These are phyloP conservation scores for Candida smagusa DNA, from an alignment of 1,139 yeast species.

Conservation along the genomic window DNA sequence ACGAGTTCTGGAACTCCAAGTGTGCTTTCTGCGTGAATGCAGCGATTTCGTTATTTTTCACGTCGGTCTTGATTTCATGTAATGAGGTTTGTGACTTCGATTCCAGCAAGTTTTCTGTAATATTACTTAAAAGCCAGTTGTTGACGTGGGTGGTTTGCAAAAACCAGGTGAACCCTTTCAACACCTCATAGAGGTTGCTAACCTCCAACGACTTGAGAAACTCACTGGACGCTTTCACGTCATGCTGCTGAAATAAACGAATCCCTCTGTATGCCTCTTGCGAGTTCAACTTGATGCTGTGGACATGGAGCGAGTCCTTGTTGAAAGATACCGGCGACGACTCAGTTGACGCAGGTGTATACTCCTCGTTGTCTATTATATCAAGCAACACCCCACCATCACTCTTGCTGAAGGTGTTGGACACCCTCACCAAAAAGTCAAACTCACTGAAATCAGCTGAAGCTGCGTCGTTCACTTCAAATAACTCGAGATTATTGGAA, in stretches of 20 bases:
- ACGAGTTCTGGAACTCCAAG: conserved; percentile 34
- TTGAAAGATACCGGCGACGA: conserved; percentile 24
- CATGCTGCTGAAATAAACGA: conserved; percentile 25
- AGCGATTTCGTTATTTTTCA: conserved; percentile 20
- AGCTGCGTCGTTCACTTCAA: conserved; percentile 25
- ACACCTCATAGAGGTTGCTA: conserved; percentile 37
- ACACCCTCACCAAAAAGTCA: conserved; percentile 31
- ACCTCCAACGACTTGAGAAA: conserved; percentile 28
- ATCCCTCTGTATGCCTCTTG: conserved; percentile 30
- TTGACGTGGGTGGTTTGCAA: conserved; percentile 21
- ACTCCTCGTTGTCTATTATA: conserved; percentile 40
- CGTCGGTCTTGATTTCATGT: conserved; percentile 10
- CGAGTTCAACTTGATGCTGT: conserved; percentile 35
- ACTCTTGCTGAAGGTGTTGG: conserved; percentile 19
- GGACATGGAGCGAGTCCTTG: conserved; percentile 7
- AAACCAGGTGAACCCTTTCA: conserved; percentile 31
- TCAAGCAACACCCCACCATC: conserved; percentile 28
- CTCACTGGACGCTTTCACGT: conserved; percentile 30
- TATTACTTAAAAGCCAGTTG: conserved; percentile 24
- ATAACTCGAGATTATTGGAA: conserved; percentile 23
- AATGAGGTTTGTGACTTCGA: conserved; percentile 1
- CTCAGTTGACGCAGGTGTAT: conserved; percentile 36
- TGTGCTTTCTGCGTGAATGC: conserved; percentile 33
- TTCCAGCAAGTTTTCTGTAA: conserved; percentile 12
- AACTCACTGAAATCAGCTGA: conserved; percentile 12